Evolutionary conservation across 2,329 filamentous ascomycete species (phyloP).

Genomic region (Amauroascus niger): DNA sequence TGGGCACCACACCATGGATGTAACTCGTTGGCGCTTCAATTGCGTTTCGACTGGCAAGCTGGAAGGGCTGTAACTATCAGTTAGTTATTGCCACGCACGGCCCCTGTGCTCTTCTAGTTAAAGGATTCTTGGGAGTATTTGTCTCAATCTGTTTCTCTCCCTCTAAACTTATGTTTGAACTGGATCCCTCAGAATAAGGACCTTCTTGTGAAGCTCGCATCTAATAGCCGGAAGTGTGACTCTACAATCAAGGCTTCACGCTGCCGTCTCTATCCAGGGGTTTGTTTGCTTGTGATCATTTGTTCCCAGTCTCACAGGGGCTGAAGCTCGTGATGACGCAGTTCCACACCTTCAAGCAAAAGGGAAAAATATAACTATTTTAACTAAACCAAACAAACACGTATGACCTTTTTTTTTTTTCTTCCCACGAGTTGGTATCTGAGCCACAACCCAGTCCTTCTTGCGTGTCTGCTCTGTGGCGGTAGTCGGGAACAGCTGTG

Average conservation of each 20-base stretch:
- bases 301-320: background rate
- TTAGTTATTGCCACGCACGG: conserved; percentile 5
- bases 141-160: no score
- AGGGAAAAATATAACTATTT: no score
- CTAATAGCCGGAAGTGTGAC: no score
- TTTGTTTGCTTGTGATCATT: background rate
- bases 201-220: no score
- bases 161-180: no score
- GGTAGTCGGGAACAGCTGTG: no score
- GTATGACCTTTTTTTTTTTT: background rate
- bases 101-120: background rate
- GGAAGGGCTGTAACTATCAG: no score
- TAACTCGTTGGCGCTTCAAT: no score
- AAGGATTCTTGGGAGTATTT: no score
- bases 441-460: background rate
- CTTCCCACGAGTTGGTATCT: background rate
- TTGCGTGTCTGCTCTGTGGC: background rate
- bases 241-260: no score
- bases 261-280: background rate
- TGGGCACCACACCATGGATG: no score
- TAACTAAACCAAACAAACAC: background rate
- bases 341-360: background rate
- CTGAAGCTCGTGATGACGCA: background rate
- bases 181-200: no score
- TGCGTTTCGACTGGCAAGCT: background rate